phyloP scores from a whole-genome alignment of 257 asterid species.

The Handroanthus guayacan region DNA sequence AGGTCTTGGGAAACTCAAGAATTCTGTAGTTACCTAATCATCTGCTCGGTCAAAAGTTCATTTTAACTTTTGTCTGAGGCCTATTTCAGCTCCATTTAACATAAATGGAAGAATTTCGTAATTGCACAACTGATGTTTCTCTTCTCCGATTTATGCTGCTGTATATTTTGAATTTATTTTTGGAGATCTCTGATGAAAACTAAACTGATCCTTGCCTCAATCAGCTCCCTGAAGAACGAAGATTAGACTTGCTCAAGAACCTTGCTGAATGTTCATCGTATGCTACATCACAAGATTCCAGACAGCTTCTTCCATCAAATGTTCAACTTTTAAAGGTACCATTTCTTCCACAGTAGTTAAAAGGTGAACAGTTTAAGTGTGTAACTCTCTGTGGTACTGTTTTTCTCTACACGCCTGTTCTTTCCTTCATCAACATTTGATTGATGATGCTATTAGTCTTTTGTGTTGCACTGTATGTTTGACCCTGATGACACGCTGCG shows the following conservation, averaged over 20 bases:
- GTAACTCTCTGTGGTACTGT: neutral
- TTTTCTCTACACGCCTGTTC: neutral
- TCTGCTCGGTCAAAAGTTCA: neutral
- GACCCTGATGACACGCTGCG: neutral
- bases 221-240: slow-evolving; percentile 89
- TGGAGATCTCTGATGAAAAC: slow-evolving; percentile 29
- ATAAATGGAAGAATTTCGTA: neutral
- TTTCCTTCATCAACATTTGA: neutral
- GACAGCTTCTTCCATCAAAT: slow-evolving; percentile 82
- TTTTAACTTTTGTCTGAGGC: slow-evolving; percentile 6
- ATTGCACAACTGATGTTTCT: slow-evolving; percentile 31
- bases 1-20: neutral
- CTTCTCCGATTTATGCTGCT: slow-evolving; percentile 15
- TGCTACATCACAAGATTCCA: slow-evolving; percentile 88
- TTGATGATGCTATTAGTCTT: slow-evolving; percentile 10
- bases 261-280: slow-evolving; percentile 86
- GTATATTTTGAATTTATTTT: neutral
- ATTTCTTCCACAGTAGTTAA: slow-evolving; percentile 21
- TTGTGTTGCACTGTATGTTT: slow-evolving; percentile 1
- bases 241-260: slow-evolving; percentile 80
- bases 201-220: slow-evolving; percentile 15
- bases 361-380: slow-evolving; percentile 21
- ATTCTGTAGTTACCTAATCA: slow-evolving; percentile 9
- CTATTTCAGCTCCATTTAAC: slow-evolving; percentile 16
- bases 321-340: slow-evolving; percentile 91